Conservation (phyloP, 2,329 filamentous ascomycete species). For the Penicillium nordicum region DNA sequence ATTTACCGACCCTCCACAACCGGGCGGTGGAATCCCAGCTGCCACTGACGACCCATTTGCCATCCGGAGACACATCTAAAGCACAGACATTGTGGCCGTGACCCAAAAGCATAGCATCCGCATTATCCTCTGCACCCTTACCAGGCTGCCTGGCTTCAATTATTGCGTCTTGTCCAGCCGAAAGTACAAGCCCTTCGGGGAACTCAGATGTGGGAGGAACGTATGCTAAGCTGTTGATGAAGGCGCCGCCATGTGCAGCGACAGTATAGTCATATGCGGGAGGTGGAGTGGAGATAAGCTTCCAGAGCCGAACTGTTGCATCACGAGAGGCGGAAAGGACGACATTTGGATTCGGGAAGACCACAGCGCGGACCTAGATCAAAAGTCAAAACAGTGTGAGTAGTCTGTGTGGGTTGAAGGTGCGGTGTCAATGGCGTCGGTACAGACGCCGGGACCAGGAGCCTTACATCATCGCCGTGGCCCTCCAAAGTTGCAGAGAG, state of each 20-base stretch:
- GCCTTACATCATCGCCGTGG: slow-evolving; percentile 86
- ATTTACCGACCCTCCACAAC: slow-evolving; percentile 80
- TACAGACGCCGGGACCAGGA: slow-evolving; percentile 13
- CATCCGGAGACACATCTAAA: slow-evolving; percentile 71
- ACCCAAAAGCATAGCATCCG: slow-evolving; percentile 80
- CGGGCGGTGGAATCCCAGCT: slow-evolving; percentile 90
- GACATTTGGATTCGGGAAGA: slow-evolving; percentile 68
- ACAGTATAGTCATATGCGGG: slow-evolving; percentile 75
- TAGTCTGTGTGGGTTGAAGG: slow-evolving; percentile 15
- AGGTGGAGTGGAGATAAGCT: slow-evolving; percentile 61
- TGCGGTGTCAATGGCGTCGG: slow-evolving; percentile 15
- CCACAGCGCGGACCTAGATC: slow-evolving; percentile 76
- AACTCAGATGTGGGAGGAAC: slow-evolving; percentile 65
- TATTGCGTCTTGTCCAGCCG: slow-evolving; percentile 85
- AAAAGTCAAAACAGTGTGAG: slow-evolving; percentile 60
- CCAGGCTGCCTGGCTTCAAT: slow-evolving; percentile 81
- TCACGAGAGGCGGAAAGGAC: slow-evolving; percentile 88
- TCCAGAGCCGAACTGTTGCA: slow-evolving; percentile 85
- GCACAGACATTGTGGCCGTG: slow-evolving; percentile 86
- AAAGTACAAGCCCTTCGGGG: slow-evolving; percentile 77
- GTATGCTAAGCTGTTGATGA: slow-evolving; percentile 81
- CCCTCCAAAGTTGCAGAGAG: slow-evolving; percentile 84
- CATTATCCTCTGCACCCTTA: slow-evolving; percentile 66
- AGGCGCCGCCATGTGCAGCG: slow-evolving; percentile 73
- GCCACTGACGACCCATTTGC: slow-evolving; percentile 77